Conservation (phyloP, 805 yeast genomes). For the Yarrowia alimentaria region DNA sequence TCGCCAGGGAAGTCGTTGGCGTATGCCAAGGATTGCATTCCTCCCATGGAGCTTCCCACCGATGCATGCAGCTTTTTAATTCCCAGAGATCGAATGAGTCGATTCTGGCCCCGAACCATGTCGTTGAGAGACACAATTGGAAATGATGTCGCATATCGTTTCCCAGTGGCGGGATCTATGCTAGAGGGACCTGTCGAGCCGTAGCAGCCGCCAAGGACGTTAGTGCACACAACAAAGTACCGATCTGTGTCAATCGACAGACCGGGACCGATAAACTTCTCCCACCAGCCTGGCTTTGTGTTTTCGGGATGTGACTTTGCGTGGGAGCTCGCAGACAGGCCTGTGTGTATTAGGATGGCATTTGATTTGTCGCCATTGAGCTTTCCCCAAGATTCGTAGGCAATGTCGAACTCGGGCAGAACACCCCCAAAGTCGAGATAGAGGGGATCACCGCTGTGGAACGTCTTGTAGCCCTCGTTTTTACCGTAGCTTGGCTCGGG, state of each 20-base stretch:
- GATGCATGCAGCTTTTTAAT: slow-evolving; percentile 68
- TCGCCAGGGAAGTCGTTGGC: slow-evolving; percentile 78
- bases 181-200: slow-evolving; percentile 94
- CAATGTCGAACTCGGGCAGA: slow-evolving; percentile 72
- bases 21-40: slow-evolving; percentile 92
- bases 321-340: slow-evolving; percentile 90
- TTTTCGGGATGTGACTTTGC: slow-evolving; percentile 78
- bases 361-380: slow-evolving; percentile 63
- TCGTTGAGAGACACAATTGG: slow-evolving; percentile 84
- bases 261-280: slow-evolving; percentile 84
- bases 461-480: slow-evolving; percentile 63
- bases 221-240: slow-evolving; percentile 82
- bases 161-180: slow-evolving; percentile 62
- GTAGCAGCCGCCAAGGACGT: slow-evolving; percentile 91
- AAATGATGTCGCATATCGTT: slow-evolving; percentile 78
- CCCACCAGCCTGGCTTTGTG: slow-evolving; percentile 91
- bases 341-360: slow-evolving; percentile 81
- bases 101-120: slow-evolving; percentile 85
- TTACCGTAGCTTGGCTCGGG: slow-evolving; percentile 87
- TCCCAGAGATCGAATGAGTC: slow-evolving; percentile 61
- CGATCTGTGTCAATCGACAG: slow-evolving; percentile 72
- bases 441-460: slow-evolving; percentile 54
- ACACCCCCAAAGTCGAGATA: slow-evolving; percentile 79
- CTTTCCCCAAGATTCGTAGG: slow-evolving; percentile 90
- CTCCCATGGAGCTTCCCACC: slow-evolving; percentile 95